Percentiles rank a stretch among this genome's conserved stretches.
These are phyloP conservation scores for Hypoxylon fuscum DNA, from an alignment of 495 filamentous ascomycete species.

Conservation along the genomic window DNA sequence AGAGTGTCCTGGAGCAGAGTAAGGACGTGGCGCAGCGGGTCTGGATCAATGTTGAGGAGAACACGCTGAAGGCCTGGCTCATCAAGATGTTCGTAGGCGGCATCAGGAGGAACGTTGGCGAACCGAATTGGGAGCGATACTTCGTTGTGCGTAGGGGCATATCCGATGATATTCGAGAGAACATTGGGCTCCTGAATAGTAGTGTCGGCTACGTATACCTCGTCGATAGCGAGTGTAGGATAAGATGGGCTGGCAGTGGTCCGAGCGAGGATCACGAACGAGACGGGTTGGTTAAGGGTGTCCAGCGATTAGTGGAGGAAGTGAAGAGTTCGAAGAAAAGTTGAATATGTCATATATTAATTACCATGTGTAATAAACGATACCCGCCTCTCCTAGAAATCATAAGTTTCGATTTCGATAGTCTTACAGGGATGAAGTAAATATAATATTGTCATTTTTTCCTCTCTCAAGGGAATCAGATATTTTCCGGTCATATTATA, in stretches of 20 bases:
- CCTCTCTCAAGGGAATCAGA: slow-evolving; percentile 1
- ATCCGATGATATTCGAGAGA: slow-evolving; percentile 74
- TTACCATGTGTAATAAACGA: slow-evolving; percentile 23
- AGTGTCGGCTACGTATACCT: slow-evolving; percentile 96
- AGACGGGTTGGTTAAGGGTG: slow-evolving; percentile 72
- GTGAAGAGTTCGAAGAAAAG: slow-evolving; percentile 33
- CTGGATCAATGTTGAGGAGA: slow-evolving; percentile 88
- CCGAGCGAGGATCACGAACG: slow-evolving; percentile 72
- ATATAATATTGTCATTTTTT: slow-evolving; percentile 14
- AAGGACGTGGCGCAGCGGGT: slow-evolving; percentile 71
- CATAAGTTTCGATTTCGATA: background rate
- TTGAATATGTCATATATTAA: slow-evolving; percentile 15
- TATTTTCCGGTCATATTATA: slow-evolving; percentile 32
- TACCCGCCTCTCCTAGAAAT: slow-evolving; percentile 23
- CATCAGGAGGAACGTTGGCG: slow-evolving; percentile 63
- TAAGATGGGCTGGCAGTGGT: slow-evolving; percentile 96
- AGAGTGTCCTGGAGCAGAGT: slow-evolving; percentile 57
- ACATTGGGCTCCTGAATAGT: slow-evolving; percentile 82
- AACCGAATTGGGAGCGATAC: slow-evolving; percentile 74
- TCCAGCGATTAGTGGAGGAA: slow-evolving; percentile 74
- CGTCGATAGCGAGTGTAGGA: slow-evolving; percentile 84
- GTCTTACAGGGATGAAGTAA: background rate
- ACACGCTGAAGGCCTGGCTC: slow-evolving; percentile 75
- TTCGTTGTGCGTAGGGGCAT: slow-evolving; percentile 86
- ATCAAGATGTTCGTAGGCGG: slow-evolving; percentile 73